phyloP scores from a whole-genome alignment of 2,329 filamentous ascomycete genomes.

The Cytospora mali region DNA sequence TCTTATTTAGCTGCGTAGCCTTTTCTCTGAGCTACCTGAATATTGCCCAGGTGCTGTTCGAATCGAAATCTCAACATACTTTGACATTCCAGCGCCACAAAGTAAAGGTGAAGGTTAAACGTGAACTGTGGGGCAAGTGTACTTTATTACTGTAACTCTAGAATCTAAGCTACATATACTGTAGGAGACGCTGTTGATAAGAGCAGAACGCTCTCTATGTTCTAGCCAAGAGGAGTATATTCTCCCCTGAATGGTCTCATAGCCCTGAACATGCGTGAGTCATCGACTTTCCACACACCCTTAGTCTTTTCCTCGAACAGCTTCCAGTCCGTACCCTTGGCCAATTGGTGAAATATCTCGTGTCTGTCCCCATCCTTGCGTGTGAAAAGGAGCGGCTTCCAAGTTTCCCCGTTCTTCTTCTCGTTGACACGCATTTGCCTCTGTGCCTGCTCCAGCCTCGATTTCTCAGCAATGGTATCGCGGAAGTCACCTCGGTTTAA shows the following conservation, averaged over 20 bases:
- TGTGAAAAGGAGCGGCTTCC: constrained; percentile 46
- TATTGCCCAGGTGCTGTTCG: too few species aligned
- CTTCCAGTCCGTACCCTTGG: constrained; percentile 35
- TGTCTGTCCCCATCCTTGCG: constrained; percentile 34
- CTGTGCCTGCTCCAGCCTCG: constrained; percentile 80
- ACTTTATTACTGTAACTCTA: too few species aligned
- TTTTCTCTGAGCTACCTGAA: too few species aligned
- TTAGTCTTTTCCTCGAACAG: constrained; percentile 41
- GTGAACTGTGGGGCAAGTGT: too few species aligned
- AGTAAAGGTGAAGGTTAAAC: too few species aligned
- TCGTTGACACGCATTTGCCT: constrained; percentile 73
- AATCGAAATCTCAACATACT: too few species aligned
- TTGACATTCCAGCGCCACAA: too few species aligned
- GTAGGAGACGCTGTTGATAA: too few species aligned
- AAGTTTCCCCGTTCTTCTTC: constrained; percentile 48
- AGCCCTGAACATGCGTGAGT: constrained; percentile 30
- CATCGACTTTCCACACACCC: constrained; percentile 43
- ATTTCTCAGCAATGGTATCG: constrained; percentile 70
- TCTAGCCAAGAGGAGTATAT: constrained; percentile 38
- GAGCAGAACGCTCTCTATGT: too few species aligned
- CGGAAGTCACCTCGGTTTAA: constrained; percentile 78
- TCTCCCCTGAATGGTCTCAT: constrained; percentile 40
- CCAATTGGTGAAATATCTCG: constrained; percentile 38
- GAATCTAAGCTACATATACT: too few species aligned
- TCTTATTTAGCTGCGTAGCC: too few species aligned